Evolutionary conservation across 2,329 filamentous ascomycete species (phyloP), one percentile per base, ranked within the genome.

Genomic region (Colletotrichum shisoi): DNA sequence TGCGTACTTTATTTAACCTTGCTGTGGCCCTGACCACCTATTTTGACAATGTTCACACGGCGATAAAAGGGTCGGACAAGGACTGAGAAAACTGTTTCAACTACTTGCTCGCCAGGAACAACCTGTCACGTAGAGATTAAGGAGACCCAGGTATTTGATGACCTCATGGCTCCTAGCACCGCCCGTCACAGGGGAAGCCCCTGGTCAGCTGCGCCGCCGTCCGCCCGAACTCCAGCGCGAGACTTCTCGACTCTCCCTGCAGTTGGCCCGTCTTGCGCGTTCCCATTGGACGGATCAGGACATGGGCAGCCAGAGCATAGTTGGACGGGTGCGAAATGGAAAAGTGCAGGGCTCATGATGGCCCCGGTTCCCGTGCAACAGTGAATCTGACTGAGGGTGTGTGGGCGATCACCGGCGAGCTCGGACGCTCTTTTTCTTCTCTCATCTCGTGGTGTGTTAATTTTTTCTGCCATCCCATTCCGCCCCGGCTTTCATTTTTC

Each of bases 111-210:
- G 17, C 54, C 49, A 49, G 64, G 61, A 64, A 67, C 40, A 59
- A 54, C 53, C 54, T 59, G 64, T 64, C 56, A 49, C 54, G 54
- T 31, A 67, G 64, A 67, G 64, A 67, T 67, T 60, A 67, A 67
- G 61, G 54, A 59, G 54, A 51, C 44, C 54, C 64, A 37, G 62
- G 42, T 37, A 27, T 63, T 67, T 64, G 61, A 56, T 64, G 64
- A 67, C 64, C 64, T 67, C 64, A 67, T 59, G 48, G 61, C 54
- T 54, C 11, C 54, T 64, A 37, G 31, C 46, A 62, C 64, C 37
- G 52, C 27, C 61, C 52, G 42, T 40, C 24, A 54, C 64, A 67
- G 42, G 64, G 61, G 44, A 19, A 34, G 61, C 48, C 64, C 61
- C 61, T 67, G 64, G 64, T 39, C 37, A 7, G 39, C 15, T 37